Evolutionary conservation across 1,139 yeast species (phyloP), one percentile per base, ranked within the genome.

Genomic region (Zygoascus sp.): DNA sequence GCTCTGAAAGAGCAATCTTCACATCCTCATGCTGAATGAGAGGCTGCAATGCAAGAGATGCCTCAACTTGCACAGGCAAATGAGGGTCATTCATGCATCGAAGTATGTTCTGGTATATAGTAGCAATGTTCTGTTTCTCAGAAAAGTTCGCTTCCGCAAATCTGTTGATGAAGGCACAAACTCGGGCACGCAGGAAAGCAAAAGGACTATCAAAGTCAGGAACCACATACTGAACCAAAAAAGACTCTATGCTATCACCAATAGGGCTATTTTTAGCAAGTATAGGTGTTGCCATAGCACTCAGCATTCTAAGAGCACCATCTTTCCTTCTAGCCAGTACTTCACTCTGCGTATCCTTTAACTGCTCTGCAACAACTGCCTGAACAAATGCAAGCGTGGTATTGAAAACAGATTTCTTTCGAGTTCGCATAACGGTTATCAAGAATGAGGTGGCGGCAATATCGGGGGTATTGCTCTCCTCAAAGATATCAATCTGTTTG

Each of bases 31-130:
- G 75, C 37, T 74, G 75, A 45, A 87, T 75, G 60, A 83, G 83
- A 1, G 94, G 80, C 67, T 90, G 97, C 46, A 92, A 73, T 0
- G 96, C 92, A 51, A 89, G 70, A 0, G 96, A 88, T 21, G 92
- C 89, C 60, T 88, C 86, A 42, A 92, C 75, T 59, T 82, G 83
- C 2, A 89, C 87, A 0, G 96, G 96, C 47, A 92, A 70, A 50
- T 80, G 73, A 38, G 69, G 70, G 23, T 72, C 70, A 22, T 66
- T 67, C 51, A 90, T 80, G 57, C 85, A 79, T 9, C 70, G 60
- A 53, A 89, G 66, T 7, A 89, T 77, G 32, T 90, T 88, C 49
- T 81, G 77, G 63, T 81, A 88, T 27, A 88, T 67, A 2, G 65
- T 62, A 20, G 77, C 75, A 23, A 84, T 61, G 42, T 75, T 74